Percentiles rank a stretch among this genome's conserved stretches.
phyloP scores from a whole-genome alignment of 108 stramenopile species.

The Fragilaria crotonensis region DNA sequence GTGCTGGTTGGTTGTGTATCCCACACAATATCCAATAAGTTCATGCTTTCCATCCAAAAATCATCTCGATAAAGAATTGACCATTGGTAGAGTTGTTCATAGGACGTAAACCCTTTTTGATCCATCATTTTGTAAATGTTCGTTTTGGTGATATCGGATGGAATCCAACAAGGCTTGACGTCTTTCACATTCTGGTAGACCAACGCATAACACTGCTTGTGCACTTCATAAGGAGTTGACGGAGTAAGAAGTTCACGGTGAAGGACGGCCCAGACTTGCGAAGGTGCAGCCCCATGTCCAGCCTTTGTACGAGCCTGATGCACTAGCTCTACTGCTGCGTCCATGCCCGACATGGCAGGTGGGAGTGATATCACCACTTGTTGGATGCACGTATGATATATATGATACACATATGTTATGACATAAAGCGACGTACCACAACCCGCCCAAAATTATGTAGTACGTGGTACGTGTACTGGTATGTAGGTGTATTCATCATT shows the following conservation, averaged over 20 bases:
- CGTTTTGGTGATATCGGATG: conserved; percentile 7
- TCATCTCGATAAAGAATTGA: conserved; percentile 17
- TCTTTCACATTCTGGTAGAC: conserved; percentile 17
- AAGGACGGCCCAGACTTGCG: conserved; percentile 12
- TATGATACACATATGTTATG: no score
- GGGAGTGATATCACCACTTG: no score
- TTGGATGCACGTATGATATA: no score
- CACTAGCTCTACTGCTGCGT: neutral
- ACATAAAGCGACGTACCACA: no score
- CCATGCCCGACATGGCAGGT: no score
- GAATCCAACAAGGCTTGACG: conserved; percentile 25
- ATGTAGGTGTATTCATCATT: no score
- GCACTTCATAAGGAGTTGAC: conserved; percentile 14
- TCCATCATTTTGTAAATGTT: conserved; percentile 31
- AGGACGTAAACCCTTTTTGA: conserved; percentile 11
- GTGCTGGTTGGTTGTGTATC: conserved; percentile 9
- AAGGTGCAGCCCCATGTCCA: conserved; percentile 15
- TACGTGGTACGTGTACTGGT: no score
- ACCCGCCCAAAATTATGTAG: no score
- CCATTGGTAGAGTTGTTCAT: conserved; percentile 29
- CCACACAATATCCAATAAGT: conserved; percentile 20
- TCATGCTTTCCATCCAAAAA: conserved; percentile 24
- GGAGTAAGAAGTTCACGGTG: conserved; percentile 15
- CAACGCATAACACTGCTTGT: conserved; percentile 11
- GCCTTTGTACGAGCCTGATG: conserved; percentile 10